These are phyloP conservation scores for Oxalis stricta DNA, from an alignment of 441 rosid species.

Conservation along the genomic window DNA sequence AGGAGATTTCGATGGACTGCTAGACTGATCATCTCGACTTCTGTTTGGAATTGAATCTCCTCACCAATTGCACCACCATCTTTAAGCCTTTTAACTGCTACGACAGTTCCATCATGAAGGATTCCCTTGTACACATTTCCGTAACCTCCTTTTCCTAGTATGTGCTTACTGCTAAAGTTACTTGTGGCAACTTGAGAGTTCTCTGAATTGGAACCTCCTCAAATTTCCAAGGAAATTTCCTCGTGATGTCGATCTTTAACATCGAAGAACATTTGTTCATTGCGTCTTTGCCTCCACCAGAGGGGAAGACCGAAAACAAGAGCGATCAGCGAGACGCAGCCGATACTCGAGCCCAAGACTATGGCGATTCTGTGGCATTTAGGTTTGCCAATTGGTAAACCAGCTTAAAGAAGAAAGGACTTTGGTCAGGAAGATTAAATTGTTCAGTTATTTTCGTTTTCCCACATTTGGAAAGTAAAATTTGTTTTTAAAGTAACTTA, in stretches of 20 bases:
- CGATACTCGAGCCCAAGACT: slow-evolving; percentile 63
- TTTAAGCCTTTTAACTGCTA: slow-evolving; percentile 84
- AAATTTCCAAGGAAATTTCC: slow-evolving; percentile 81
- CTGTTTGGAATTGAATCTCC: slow-evolving; percentile 89
- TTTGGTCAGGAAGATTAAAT: slow-evolving; percentile 17
- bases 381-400: slow-evolving; percentile 21
- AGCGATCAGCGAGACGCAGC: slow-evolving; percentile 39
- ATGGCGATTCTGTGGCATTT: slow-evolving; percentile 62
- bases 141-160: slow-evolving; percentile 88
- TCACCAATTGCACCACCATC: slow-evolving; percentile 82
- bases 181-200: slow-evolving; percentile 66
- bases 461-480: no score
- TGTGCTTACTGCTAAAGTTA: slow-evolving; percentile 66
- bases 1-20: slow-evolving; percentile 93
- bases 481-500: no score
- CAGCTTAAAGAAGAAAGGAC: slow-evolving; percentile 20
- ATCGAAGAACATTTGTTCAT: slow-evolving; percentile 58
- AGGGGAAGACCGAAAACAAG: slow-evolving; percentile 52
- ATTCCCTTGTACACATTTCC: slow-evolving; percentile 86
- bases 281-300: slow-evolving; percentile 78
- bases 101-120: slow-evolving; percentile 59
- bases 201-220: slow-evolving; percentile 68
- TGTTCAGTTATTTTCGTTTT: no score
- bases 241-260: slow-evolving; percentile 57
- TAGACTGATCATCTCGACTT: slow-evolving; percentile 93